Percentiles rank a stretch among this genome's conserved stretches.
These are phyloP conservation scores for Penicillium sp. DNA, from an alignment of 2,329 filamentous ascomycete genomes.

Conservation along the genomic window DNA sequence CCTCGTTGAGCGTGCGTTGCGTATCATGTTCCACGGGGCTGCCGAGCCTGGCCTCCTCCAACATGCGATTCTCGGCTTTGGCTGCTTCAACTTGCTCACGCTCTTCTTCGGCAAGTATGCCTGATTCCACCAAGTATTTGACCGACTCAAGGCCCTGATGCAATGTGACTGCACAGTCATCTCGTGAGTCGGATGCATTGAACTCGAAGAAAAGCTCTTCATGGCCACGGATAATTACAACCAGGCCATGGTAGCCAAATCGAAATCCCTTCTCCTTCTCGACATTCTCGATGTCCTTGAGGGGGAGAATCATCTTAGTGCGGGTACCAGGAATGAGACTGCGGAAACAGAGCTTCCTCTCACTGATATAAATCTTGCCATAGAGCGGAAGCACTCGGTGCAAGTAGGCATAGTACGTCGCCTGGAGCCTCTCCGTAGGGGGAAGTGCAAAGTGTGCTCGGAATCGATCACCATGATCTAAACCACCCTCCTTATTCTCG, in stretches of 20 bases:
- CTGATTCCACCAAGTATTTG: constrained; percentile 66
- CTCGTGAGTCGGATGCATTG: constrained; percentile 66
- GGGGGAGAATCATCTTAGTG: constrained; percentile 85
- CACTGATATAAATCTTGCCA: constrained; percentile 92
- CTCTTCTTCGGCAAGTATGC: constrained; percentile 63
- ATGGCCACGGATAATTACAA: constrained; percentile 87
- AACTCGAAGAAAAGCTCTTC: constrained; percentile 98
- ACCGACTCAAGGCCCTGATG: constrained; percentile 70
- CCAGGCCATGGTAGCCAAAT: constrained; percentile 83
- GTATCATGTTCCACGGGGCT: constrained; percentile 34
- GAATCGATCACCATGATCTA: constrained; percentile 63
- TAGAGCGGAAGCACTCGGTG: constrained; percentile 86
- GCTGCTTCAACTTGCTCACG: constrained; percentile 68
- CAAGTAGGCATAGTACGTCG: constrained; percentile 89
- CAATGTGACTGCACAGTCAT: constrained; percentile 82
- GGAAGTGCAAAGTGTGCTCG: constrained; percentile 87
- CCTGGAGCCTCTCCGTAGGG: constrained; percentile 72
- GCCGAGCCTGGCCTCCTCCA: constrained; percentile 66
- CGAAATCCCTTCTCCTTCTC: constrained; percentile 94
- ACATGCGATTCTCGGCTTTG: constrained; percentile 71
- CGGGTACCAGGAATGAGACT: constrained; percentile 83
- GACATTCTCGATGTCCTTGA: constrained; percentile 87
- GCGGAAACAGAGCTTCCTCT: constrained; percentile 84
- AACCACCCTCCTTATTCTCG: constrained; percentile 53
- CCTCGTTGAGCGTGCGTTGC: constrained; percentile 23